Evolutionary conservation across 106 monocot species (phyloP).

Genomic region (Dendrobium catenatum): DNA sequence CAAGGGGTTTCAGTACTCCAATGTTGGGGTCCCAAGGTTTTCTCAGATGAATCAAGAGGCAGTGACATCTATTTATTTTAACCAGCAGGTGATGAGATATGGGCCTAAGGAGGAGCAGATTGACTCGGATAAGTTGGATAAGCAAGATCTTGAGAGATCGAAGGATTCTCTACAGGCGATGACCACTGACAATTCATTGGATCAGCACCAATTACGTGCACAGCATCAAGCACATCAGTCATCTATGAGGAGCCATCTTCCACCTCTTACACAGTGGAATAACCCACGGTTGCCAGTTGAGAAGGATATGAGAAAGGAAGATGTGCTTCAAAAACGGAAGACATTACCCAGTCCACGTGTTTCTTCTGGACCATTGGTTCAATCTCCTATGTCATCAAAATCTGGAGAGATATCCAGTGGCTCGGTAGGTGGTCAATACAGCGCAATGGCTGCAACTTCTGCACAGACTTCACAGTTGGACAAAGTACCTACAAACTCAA

Average conservation of each 20-base stretch:
- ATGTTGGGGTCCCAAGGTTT: constrained; percentile 45
- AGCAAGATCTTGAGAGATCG: constrained; percentile 30
- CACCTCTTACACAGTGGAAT: constrained; percentile 43
- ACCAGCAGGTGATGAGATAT: constrained; percentile 56
- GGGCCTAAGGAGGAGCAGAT: constrained; percentile 60
- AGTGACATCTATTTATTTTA: constrained; percentile 42
- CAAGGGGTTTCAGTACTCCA: constrained; percentile 39
- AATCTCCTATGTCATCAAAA: constrained; percentile 84
- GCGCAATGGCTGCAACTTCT: constrained; percentile 40
- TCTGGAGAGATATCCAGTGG: constrained; percentile 82
- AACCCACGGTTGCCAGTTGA: constrained; percentile 23
- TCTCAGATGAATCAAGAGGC: constrained; percentile 39
- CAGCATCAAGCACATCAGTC: constrained; percentile 37
- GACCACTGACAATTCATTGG: constrained; percentile 30
- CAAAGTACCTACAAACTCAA: constrained; percentile 47
- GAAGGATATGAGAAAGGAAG: constrained; percentile 59
- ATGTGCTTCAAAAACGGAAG: constrained; percentile 52
- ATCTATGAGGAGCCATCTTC: constrained; percentile 38
- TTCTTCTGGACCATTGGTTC: constrained; percentile 67
- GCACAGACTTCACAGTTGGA: constrained; percentile 54
- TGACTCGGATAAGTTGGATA: constrained; percentile 39
- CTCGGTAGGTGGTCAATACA: constrained; percentile 55
- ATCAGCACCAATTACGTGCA: constrained; percentile 43
- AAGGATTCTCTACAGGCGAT: constrained; percentile 40
- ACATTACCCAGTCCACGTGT: constrained; percentile 60